Evolutionary conservation across 2,329 filamentous ascomycete species (phyloP), one percentile per base, ranked within the genome.

Genomic region (Alternaria metachromatica): DNA sequence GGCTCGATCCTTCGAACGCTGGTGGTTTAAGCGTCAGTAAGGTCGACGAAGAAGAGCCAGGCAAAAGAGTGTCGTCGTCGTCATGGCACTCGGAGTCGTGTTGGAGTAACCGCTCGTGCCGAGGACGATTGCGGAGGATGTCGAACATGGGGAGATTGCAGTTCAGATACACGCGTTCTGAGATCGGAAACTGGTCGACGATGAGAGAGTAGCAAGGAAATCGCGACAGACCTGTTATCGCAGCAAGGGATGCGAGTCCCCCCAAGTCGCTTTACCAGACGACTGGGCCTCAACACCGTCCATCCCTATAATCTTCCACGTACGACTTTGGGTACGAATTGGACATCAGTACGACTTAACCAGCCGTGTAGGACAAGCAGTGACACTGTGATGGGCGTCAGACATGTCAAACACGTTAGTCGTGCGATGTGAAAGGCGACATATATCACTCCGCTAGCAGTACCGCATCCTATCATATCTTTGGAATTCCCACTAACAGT

Each of bases 41-140:
- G 11, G 44, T 54, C 26, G 60, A 45, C 37, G 37, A 41, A 12
- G 62, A 49, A 21, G 55, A 58, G 4, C 30, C 51, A 8, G 65
- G 62, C 21, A 72, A 33, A n/a, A 72, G 64, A 28, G 61, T 61
- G 5, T 71, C 71, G 26, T 49, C 71, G 23, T 49, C 59, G 20
- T 71, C 67, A 12, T 62, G 63, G 44, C 50, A 61, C 15, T 65
- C 69, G 5, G 54, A 41, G 28, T 69, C 63, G 25, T 48, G 55
- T 23, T 66, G 65, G 20, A 57, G 41, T 41, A 67, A 43, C 11
- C 45, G 66, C 28, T 43, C 45, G 28, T 66, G 69, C 15, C 64
- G 64, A 13, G 55, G 53, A 6, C 46, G 58, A 23, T 25, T 44
- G 28, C 56, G 53, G 11, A 72, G 66, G 18, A 69, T 43, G 33